Evolutionary conservation across 1,284 basidiomycete genomes (phyloP).

Genomic region (Phellopilus nigrolimitatus): DNA sequence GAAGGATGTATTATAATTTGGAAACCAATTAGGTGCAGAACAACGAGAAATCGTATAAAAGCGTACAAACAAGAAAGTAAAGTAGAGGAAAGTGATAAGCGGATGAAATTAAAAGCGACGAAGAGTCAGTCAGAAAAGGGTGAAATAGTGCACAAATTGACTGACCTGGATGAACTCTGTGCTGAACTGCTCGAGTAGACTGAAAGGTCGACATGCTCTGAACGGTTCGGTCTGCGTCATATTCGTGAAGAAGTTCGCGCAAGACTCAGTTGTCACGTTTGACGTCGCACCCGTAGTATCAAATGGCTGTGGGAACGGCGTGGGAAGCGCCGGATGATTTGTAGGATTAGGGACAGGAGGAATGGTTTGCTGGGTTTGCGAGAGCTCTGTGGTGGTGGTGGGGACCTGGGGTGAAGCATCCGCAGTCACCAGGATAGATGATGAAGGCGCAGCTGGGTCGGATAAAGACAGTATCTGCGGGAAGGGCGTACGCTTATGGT

Average conservation of each 20-base stretch:
- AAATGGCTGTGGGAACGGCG: slow-evolving; percentile 73
- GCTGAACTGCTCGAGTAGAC: slow-evolving; percentile 60
- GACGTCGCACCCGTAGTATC: slow-evolving; percentile 52
- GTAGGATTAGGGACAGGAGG: slow-evolving; percentile 36
- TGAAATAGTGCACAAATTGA: slow-evolving; percentile 19
- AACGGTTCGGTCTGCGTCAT: slow-evolving; percentile 63
- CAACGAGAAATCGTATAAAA: not conserved
- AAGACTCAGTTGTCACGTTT: slow-evolving; percentile 59
- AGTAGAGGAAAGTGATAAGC: slow-evolving; percentile 4
- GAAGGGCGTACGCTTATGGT: slow-evolving; percentile 5
- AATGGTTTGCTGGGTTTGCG: slow-evolving; percentile 24
- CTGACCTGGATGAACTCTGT: slow-evolving; percentile 51
- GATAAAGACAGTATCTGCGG: slow-evolving; percentile 11
- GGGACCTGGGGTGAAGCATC: slow-evolving; percentile 26
- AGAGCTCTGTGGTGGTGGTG: slow-evolving; percentile 20
- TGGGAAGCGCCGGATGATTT: slow-evolving; percentile 46
- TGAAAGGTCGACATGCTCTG: slow-evolving; percentile 69
- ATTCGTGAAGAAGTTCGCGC: slow-evolving; percentile 65
- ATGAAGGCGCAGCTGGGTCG: slow-evolving; percentile 20
- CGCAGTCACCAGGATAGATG: slow-evolving; percentile 9
- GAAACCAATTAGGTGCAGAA: not conserved
- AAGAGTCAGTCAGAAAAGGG: slow-evolving; percentile 1
- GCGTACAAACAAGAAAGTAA: not conserved
- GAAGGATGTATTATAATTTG: not conserved
- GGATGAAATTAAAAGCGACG: slow-evolving; percentile 13